Evolutionary conservation across 345 rosid genomes (phyloP), one percentile per base, ranked within the genome.

Genomic region (Excoecaria cochinchinensis): DNA sequence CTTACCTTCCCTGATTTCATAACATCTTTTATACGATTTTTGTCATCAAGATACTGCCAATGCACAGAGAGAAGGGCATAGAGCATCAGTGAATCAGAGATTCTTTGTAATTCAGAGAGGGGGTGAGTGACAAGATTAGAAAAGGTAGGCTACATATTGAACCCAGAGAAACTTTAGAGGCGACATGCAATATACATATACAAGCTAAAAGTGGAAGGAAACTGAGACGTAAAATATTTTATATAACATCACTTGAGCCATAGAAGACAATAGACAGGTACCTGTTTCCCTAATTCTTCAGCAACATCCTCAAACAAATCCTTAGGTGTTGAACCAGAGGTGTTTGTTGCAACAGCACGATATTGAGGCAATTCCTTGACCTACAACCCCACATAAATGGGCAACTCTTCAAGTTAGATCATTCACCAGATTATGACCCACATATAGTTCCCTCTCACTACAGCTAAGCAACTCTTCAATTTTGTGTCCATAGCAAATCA

Each of bases 251-350:
- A 44, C 3, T 11, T 48, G 36, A 68, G 14, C 22, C 47, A 53
- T 7, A 22, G 36, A 46, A 67, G 39, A 22, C 47, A 17, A 63
- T 39, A 56, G n/a, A 70, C 52, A 64, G 52, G 66, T 56, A 93
- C 99, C 93, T 89, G 94, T 66, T 88, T 89, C 77, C 93, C 96
- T 81, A 93, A 82, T 66, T 91, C 95, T 82, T 91, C 97, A 70
- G 79, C 64, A 57, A 93, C 85, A 89, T 90, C 98, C 83, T 93
- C 99, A 78, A 93, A 95, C 89, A 95, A 87, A 77, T 95, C 98
- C 85, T 89, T 95, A 0, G 99, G 98, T 25, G 90, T 89, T 73
- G 98, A 95, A 74, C 99, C 99, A 58, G 92, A 91, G 15, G 77
- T 86, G 52, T 95, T 95, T 68, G 91, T 84, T 75, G 92, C 99